These are phyloP conservation scores for Triticum urartu DNA, from an alignment of 176 grass and related monocot genomes.

Conservation along the genomic window DNA sequence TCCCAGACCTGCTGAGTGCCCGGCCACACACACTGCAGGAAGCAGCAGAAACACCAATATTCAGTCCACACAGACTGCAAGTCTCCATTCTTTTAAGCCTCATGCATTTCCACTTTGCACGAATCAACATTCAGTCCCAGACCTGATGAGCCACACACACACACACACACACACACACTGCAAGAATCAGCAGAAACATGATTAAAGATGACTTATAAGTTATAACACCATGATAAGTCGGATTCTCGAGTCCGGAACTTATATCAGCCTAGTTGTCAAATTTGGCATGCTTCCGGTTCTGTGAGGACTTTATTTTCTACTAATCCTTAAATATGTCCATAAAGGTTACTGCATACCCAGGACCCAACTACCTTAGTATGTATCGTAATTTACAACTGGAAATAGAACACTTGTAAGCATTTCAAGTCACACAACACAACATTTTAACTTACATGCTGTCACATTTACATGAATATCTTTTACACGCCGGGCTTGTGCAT, in stretches of 20 bases:
- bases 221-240: background rate
- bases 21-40: background rate
- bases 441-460: background rate
- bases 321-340: background rate
- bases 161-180: background rate
- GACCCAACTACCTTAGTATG: background rate
- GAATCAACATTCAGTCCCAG: background rate
- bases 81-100: background rate
- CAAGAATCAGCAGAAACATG: background rate
- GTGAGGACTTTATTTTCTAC: background rate
- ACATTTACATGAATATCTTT: slow-evolving; percentile 32
- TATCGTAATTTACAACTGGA: background rate
- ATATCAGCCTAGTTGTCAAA: background rate
- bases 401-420: background rate
- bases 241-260: background rate
- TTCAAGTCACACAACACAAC: slow-evolving; percentile 14
- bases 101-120: background rate
- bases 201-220: background rate
- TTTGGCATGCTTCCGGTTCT: background rate
- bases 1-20: background rate
- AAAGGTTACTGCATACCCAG: background rate
- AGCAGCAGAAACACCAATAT: background rate
- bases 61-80: too few relatives aligned
- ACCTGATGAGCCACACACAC: background rate
- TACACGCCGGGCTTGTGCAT: background rate